A percentile compares a stretch with the other conserved stretches of the same genome.
Conservation (phyloP, 2,329 filamentous ascomycete species). For the Pseudogymnoascus sp. region DNA sequence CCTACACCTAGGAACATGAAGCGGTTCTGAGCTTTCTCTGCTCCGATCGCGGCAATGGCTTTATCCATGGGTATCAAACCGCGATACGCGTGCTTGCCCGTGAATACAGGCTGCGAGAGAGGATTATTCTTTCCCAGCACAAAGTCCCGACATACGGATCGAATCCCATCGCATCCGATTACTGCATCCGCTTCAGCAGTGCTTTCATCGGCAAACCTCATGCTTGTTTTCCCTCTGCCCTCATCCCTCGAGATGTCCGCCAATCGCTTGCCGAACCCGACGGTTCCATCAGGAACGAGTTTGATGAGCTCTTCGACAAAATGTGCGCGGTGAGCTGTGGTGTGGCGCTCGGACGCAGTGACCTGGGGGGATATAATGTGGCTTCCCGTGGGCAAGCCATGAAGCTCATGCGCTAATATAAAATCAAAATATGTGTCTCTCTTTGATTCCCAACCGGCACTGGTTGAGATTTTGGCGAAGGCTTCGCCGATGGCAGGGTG, state of each 20-base stretch:
- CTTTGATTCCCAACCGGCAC: conserved; percentile 10
- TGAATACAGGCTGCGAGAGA: conserved; percentile 33
- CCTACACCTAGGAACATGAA: conserved; percentile 41
- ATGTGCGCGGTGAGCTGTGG: conserved; percentile 25
- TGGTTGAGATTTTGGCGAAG: conserved; percentile 12
- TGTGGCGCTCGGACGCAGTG: background rate
- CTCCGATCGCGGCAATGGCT: conserved; percentile 39
- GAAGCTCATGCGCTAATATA: conserved; percentile 1
- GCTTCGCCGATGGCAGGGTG: conserved; percentile 15
- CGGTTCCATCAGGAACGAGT: conserved; percentile 27
- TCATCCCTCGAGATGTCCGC: conserved; percentile 18
- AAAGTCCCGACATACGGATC: conserved; percentile 40
- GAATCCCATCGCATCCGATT: conserved; percentile 54
- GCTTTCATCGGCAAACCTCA: conserved; percentile 36
- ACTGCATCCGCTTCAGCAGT: conserved; percentile 34
- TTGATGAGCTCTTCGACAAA: conserved; percentile 35
- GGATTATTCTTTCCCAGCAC: conserved; percentile 34
- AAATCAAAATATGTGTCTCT: conserved; percentile 10
- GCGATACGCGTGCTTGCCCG: conserved; percentile 52
- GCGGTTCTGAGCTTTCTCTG: conserved; percentile 38
- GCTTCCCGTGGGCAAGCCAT: background rate
- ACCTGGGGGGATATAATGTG: conserved; percentile 3
- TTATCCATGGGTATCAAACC: conserved; percentile 50
- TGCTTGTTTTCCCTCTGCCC: conserved; percentile 6
- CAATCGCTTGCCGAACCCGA: conserved; percentile 27